phyloP scores from a whole-genome alignment of 1,284 basidiomycete species.

The Ustilago vetiveriae region DNA sequence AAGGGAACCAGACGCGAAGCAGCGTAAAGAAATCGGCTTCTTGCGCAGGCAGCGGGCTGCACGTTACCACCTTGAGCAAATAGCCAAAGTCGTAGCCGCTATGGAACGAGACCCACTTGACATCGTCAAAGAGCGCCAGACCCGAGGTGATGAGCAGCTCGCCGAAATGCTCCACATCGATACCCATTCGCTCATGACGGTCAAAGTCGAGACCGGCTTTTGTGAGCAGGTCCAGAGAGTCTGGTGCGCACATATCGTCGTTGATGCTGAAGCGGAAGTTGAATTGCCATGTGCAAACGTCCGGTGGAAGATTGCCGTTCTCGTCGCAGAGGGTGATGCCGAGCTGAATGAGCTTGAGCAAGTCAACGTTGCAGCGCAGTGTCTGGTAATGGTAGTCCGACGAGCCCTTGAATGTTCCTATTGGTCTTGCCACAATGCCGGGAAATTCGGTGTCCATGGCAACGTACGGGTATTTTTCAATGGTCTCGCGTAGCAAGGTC shows the following conservation, averaged over 20 bases:
- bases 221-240: conserved; percentile 91
- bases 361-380: conserved; percentile 93
- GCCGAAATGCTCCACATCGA: conserved; percentile 92
- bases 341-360: conserved; percentile 96
- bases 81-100: conserved; percentile 99
- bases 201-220: conserved; percentile 97
- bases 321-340: conserved; percentile 94
- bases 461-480: conserved; percentile 91
- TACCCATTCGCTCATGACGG: conserved; percentile 89
- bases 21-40: conserved; percentile 92
- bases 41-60: conserved; percentile 82
- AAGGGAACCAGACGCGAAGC: conserved; percentile 92
- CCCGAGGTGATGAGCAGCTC: conserved; percentile 97
- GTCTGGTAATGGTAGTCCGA: conserved; percentile 99
- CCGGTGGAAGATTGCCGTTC: conserved; percentile 82
- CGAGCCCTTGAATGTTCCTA: conserved; percentile 93
- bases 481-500: conserved; percentile 81
- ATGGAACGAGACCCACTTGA: conserved; percentile 98
- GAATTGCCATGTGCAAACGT: conserved; percentile 96
- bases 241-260: conserved; percentile 97
- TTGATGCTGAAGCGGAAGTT: conserved; percentile 93
- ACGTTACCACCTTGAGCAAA: conserved; percentile 92
- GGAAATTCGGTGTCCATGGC: conserved; percentile 99
- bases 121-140: conserved; percentile 85
- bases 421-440: conserved; percentile 95